Percentiles rank a stretch among this genome's conserved stretches.
phyloP scores from a whole-genome alignment of 768 basidiomycete species.

The Macrolepiota dolichaula region DNA sequence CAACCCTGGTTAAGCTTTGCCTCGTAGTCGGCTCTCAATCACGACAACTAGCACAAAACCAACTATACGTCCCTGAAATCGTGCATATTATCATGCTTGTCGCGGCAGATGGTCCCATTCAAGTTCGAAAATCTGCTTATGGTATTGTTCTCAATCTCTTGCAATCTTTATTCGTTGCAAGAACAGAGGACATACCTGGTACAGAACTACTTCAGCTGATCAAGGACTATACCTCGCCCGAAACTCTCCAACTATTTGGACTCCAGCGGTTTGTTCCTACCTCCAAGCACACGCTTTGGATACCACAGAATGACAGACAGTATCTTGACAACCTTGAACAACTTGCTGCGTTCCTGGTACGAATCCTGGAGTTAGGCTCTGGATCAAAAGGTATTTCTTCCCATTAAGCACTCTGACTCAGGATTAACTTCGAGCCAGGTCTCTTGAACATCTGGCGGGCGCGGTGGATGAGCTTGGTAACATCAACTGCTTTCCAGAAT shows the following conservation, averaged over 20 bases:
- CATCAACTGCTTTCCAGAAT: slow-evolving; percentile 86
- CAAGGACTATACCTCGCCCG: slow-evolving; percentile 52
- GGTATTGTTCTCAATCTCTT: slow-evolving; percentile 80
- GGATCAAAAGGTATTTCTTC: slow-evolving; percentile 60
- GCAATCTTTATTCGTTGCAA: slow-evolving; percentile 66
- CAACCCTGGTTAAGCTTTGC: slow-evolving; percentile 73
- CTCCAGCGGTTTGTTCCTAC: slow-evolving; percentile 57
- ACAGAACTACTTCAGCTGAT: slow-evolving; percentile 62
- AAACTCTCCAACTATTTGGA: slow-evolving; percentile 70
- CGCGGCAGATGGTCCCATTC: slow-evolving; percentile 67
- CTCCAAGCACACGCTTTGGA: slow-evolving; percentile 64
- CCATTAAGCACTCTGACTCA: background rate
- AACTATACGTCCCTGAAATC: slow-evolving; percentile 81
- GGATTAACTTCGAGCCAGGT: slow-evolving; percentile 36
- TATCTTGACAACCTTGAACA: slow-evolving; percentile 64
- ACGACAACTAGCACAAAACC: slow-evolving; percentile 58
- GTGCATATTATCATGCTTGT: slow-evolving; percentile 78
- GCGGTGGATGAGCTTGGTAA: slow-evolving; percentile 89
- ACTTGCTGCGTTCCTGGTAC: slow-evolving; percentile 59
- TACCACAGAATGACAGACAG: slow-evolving; percentile 51
- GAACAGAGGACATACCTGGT: slow-evolving; percentile 56
- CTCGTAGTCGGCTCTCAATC: slow-evolving; percentile 69
- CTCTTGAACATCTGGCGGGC: slow-evolving; percentile 88
- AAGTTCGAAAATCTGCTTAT: slow-evolving; percentile 78
- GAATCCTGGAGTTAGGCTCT: slow-evolving; percentile 61